phyloP scores from a whole-genome alignment of 2,329 filamentous ascomycete species.

The Apiospora aurea region DNA sequence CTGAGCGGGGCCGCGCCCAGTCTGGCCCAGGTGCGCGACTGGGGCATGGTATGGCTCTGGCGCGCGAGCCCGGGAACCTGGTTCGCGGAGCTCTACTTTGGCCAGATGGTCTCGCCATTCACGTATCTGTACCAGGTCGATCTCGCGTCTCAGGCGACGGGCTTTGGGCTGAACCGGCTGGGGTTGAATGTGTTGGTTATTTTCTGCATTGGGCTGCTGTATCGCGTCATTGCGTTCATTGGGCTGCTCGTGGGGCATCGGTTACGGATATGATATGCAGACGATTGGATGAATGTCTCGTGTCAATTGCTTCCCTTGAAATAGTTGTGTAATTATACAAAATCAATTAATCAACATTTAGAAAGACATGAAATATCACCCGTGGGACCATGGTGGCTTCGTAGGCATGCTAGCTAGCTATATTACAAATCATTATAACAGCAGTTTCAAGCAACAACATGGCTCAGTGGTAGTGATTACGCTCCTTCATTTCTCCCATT shows the following conservation, averaged over 20 bases:
- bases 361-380: too few species aligned
- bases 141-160: constrained; percentile 49
- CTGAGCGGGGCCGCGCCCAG: constrained; percentile 61
- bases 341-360: too few species aligned
- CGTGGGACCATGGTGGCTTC: too few species aligned
- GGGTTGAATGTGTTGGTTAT: constrained; percentile 54
- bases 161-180: constrained; percentile 54
- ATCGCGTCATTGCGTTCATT: constrained; percentile 53
- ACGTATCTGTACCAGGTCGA: constrained; percentile 59
- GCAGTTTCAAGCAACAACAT: too few species aligned
- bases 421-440: too few species aligned
- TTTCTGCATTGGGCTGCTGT: constrained; percentile 51
- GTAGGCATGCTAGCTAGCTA: too few species aligned
- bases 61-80: constrained; percentile 60
- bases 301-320: too few species aligned
- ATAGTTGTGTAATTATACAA: too few species aligned
- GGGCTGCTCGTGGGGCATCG: constrained; percentile 45
- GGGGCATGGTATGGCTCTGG: constrained; percentile 65
- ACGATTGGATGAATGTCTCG: too few species aligned
- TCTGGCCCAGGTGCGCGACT: constrained; percentile 54
- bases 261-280: constrained; percentile 37
- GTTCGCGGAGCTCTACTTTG: constrained; percentile 64
- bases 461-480: too few species aligned
- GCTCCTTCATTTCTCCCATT: too few species aligned
- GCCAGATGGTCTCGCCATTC: constrained; percentile 56